These are phyloP conservation scores for Phytophthora syringae DNA, from an alignment of 352 stramenopile species.

Conservation along the genomic window DNA sequence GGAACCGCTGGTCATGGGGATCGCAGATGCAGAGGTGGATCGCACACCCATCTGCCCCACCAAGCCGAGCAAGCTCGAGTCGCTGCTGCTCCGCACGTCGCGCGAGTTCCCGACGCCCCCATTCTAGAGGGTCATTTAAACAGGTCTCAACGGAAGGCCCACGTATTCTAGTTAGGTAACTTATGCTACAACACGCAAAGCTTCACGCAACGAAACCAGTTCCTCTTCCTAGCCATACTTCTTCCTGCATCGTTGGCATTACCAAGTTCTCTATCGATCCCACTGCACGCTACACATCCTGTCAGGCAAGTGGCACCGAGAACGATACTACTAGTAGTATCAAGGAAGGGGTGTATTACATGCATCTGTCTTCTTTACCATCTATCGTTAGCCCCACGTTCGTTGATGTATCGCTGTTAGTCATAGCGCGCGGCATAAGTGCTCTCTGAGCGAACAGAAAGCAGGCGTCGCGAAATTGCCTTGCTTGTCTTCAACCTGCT, in stretches of 20 bases:
- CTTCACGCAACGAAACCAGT: slow-evolving; percentile 10
- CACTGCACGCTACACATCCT: slow-evolving; percentile 31
- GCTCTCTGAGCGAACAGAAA: slow-evolving; percentile 14
- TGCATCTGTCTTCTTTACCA: slow-evolving; percentile 7
- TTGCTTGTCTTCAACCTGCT: slow-evolving; percentile 16
- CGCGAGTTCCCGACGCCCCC: slow-evolving; percentile 80
- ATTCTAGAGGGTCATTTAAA: slow-evolving; percentile 57
- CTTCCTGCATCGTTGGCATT: neutral
- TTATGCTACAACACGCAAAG: slow-evolving; percentile 31
- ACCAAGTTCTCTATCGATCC: slow-evolving; percentile 15
- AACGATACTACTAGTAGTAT: no score
- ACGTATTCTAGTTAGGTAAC: slow-evolving; percentile 42
- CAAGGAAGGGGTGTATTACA: slow-evolving; percentile 12
- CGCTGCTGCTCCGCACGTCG: slow-evolving; percentile 80
- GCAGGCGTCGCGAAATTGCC: no score
- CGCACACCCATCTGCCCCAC: slow-evolving; percentile 77
- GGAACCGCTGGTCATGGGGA: slow-evolving; percentile 66
- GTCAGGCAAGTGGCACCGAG: slow-evolving; percentile 18
- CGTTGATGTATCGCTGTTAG: neutral
- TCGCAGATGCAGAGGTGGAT: slow-evolving; percentile 77
- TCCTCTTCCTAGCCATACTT: slow-evolving; percentile 3
- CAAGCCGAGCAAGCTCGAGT: slow-evolving; percentile 85
- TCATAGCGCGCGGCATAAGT: slow-evolving; percentile 8
- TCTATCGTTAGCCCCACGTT: slow-evolving; percentile 22
- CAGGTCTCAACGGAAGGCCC: slow-evolving; percentile 33